Evolutionary conservation across 768 basidiomycete species (phyloP).

Genomic region (Collybiopsis confluens): DNA sequence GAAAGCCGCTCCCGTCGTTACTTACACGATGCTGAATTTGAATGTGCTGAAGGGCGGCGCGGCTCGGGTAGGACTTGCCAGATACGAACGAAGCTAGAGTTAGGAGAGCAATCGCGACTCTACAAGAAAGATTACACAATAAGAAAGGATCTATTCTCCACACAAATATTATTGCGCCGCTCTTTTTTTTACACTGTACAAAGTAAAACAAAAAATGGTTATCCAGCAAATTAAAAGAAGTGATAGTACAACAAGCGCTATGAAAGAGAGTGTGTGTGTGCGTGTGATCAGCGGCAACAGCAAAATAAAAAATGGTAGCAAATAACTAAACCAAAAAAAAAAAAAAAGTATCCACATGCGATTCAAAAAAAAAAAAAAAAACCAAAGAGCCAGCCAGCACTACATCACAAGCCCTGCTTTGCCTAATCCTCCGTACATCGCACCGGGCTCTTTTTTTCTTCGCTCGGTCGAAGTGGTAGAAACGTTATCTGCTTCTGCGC

Average conservation of each 20-base stretch:
- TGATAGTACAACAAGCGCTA: conserved; percentile 1
- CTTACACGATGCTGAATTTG: no score
- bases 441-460: conserved; percentile 11
- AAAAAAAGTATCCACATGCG: conserved; percentile 8
- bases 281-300: background rate
- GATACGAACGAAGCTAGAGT: no score
- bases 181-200: no score
- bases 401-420: conserved; percentile 27
- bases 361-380: conserved; percentile 16
- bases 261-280: conserved; percentile 2
- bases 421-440: conserved; percentile 19
- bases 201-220: no score
- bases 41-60: no score
- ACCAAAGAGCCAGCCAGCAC: conserved; percentile 2
- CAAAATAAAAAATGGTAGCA: background rate
- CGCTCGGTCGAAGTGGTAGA: conserved; percentile 26
- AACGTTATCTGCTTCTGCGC: conserved; percentile 21
- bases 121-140: no score
- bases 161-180: no score
- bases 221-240: background rate
- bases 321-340: conserved; percentile 10
- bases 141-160: no score
- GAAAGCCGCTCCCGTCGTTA: no score
- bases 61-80: no score
- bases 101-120: no score